phyloP scores from a whole-genome alignment of 208 protist species.

The Crithidia acanthocephali region DNA sequence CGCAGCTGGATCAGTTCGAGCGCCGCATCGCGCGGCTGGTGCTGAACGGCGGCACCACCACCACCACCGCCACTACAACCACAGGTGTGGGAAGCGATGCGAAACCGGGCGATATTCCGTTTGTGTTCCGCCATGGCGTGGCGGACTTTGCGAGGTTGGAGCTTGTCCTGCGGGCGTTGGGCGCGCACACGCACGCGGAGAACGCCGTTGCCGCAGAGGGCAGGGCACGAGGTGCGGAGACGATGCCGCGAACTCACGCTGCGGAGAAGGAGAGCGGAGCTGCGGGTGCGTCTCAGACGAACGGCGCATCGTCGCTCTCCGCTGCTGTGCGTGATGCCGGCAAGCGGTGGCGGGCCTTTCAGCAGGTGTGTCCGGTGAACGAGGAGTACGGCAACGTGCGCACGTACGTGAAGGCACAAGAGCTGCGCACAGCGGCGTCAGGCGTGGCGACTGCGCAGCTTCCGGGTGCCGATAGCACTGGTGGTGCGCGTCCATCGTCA shows the following conservation, averaged over 20 bases:
- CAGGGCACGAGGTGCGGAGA: neutral
- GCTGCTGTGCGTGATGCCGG: conserved; percentile 18
- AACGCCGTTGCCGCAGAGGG: neutral
- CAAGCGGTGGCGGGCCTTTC: conserved; percentile 67
- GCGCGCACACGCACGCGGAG: neutral
- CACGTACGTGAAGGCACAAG: conserved; percentile 14
- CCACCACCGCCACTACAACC: conserved; percentile 9
- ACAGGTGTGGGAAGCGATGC: conserved; percentile 19
- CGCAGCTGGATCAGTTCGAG: conserved; percentile 57
- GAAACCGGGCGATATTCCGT: conserved; percentile 32
- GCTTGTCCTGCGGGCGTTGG: conserved; percentile 37
- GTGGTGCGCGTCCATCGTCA: conserved; percentile 5
- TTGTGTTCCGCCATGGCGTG: conserved; percentile 66
- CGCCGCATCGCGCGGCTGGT: conserved; percentile 49
- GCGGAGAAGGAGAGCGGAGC: neutral
- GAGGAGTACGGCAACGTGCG: conserved; percentile 59
- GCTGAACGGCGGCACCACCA: conserved; percentile 28
- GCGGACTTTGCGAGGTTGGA: conserved; percentile 68
- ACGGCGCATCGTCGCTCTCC: neutral
- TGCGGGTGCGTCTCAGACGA: neutral
- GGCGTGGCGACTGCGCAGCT: neutral
- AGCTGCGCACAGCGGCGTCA: neutral
- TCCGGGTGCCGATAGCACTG: neutral
- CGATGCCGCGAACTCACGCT: neutral
- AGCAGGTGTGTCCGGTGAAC: conserved; percentile 61